Percentiles rank a stretch among this genome's conserved stretches.
phyloP scores from a whole-genome alignment of 805 yeast genomes.

The Schwanniomyces pseudopolymorphus region DNA sequence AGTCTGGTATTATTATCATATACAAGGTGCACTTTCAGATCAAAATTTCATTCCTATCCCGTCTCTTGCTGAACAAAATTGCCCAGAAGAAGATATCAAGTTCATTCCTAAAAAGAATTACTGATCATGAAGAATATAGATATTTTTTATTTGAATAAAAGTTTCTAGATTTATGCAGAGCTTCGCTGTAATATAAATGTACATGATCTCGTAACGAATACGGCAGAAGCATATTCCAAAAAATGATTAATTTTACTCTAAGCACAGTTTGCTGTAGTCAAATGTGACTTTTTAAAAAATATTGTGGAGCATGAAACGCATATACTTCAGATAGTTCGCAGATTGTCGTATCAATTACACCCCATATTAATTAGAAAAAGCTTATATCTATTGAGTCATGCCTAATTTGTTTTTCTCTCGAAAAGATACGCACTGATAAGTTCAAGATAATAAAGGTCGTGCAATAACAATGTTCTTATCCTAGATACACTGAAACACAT shows the following conservation, averaged over 20 bases:
- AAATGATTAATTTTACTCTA: too few relatives aligned
- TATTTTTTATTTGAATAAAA: too few relatives aligned
- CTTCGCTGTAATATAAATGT: neutral
- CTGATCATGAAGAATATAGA: neutral
- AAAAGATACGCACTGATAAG: neutral
- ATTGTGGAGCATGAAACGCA: neutral
- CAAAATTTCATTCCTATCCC: constrained; percentile 66
- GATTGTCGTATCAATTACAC: neutral
- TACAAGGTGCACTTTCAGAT: constrained; percentile 68
- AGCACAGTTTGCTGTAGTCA: neutral
- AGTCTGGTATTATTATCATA: constrained; percentile 78
- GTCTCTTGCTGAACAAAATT: constrained; percentile 52
- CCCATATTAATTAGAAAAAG: neutral
- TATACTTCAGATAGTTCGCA: neutral
- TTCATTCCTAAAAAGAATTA: constrained; percentile 59
- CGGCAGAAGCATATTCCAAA: neutral
- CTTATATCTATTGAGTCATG: neutral
- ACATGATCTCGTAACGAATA: neutral
- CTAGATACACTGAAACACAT: neutral
- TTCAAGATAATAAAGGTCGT: neutral
- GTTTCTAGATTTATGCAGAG: too few relatives aligned
- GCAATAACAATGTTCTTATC: neutral
- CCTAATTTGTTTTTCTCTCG: neutral
- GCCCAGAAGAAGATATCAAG: constrained; percentile 59
- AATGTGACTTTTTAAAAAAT: neutral